Base-by-base conservation (phyloP, 345 rosid genomes). In the Ailanthus altissimus region DNA sequence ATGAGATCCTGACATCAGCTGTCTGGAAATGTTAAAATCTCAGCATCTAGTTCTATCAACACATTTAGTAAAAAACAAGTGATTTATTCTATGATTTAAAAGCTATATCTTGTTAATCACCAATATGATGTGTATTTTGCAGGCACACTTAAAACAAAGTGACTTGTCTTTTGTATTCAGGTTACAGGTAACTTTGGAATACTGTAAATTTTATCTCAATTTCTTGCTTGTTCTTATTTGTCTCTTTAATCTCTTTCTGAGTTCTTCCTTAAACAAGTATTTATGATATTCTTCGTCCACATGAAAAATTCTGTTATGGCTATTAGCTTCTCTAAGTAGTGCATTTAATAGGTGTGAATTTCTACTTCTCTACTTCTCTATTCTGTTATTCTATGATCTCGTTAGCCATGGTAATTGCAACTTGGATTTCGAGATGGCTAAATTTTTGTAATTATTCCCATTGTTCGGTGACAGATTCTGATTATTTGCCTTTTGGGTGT, bases 131-230 rank as follows among this genome's bases (percentile, higher is more conserved):
- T 80, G 69, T 76, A 61, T 78, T 81, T 82, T 86, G 83, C 91
- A 93, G 98, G 99, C 89, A 79, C 98, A 89, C 86, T 89, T 92
- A 73, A 92, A 94, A 79, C 92, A 93, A 80, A 92, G 98, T 83
- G 96, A 93, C 75, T 80, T 91, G 85, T 95, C 98, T 68, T 90
- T 93, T 85, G 93, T 95, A 72, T 95, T 95, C 81, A 89, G 97
- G 78, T 82, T 95, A 77, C 99, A 95, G 98, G 99, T 95, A 85
- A 76, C 16, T 51, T 73, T 14, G n/a, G 66, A 64, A 69, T 38
- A 14, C 57, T 45, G 28, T 61, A 66, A 32, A 64, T 51, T 67
- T 28, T 78, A 20, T 43, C 72, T 58, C 8, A 36, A 11, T n/a
- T 60, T 43, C 43, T 38, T 71, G 15, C 16, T 77, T 13, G 21